Evolutionary conservation across 2,329 filamentous ascomycete genomes (phyloP).

Genomic region (Bipolaris bicolor): DNA sequence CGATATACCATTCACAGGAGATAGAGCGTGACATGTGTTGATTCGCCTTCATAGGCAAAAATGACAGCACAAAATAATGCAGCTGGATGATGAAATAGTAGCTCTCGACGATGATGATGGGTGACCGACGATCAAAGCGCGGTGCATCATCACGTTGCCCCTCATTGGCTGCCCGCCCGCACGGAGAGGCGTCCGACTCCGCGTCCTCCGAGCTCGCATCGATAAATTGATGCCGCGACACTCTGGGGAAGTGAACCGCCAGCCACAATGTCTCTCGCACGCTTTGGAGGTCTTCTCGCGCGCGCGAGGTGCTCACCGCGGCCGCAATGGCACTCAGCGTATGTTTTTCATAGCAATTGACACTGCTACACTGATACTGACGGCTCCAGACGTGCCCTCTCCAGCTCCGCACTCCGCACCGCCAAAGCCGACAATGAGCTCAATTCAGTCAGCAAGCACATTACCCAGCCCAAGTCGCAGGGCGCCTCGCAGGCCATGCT

Average conservation of each 20-base stretch:
- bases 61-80: not conserved
- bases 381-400: constrained; percentile 42
- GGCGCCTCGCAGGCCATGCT: constrained; percentile 99
- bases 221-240: constrained; percentile 35
- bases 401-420: constrained; percentile 39
- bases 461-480: constrained; percentile 98
- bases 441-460: constrained; percentile 81
- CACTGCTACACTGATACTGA: constrained; percentile 21
- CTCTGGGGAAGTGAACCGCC: constrained; percentile 25
- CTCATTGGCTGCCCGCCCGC: constrained; percentile 29
- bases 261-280: constrained; percentile 44
- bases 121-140: not conserved
- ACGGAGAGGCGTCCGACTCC: constrained; percentile 20
- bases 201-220: constrained; percentile 31
- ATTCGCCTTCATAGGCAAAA: not conserved
- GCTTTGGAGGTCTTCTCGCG: constrained; percentile 42
- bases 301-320: constrained; percentile 40
- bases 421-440: constrained; percentile 46
- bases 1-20: not conserved
- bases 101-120: not conserved
- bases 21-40: not conserved
- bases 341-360: constrained; percentile 11
- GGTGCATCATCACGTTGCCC: constrained; percentile 17
- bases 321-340: constrained; percentile 44
- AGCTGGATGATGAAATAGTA: not conserved